Base-by-base conservation (phyloP, 306 rosid genomes). In the Lagenaria siceraria region DNA sequence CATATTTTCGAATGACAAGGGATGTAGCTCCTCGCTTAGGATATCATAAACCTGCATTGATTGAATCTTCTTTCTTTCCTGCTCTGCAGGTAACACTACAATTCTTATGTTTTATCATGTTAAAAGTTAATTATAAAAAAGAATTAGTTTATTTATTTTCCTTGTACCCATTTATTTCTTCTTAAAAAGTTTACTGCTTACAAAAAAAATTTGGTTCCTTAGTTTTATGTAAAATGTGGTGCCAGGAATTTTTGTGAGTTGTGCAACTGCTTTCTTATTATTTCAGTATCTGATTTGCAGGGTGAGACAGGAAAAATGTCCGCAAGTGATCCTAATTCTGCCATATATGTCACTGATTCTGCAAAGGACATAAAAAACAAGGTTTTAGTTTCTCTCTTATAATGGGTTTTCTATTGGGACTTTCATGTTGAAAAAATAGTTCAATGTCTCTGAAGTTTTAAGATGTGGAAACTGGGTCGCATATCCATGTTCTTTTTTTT, bases 261-360 rank as follows among this genome's bases (percentile, higher is more conserved):
- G 24, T 18, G 9, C 27, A 29, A 31, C 19, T 18, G 6, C 48
- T 29, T 73, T 73, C 29, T 49, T 52, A 51, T 51, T 51, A 49
- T 71, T 8, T 18, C 58, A 15, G 38, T 9, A 31, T 51, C 27
- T 52, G 27, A 73, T 73, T 29, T 88, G 88, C 92, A 95, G 96
- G 99, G 99, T 48, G 97, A 95, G 82, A 87, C 88, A 1, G 97
- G 99, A 54, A 95, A 92, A 83, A 92, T 95, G 99, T 95, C 99
- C 3, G 97, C 99, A 21, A 92, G 97, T 87, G 99, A 92, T 84
- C 97, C 99, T 63, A 95, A 87, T 82, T 95, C 99, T 59, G 99
- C 97, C 63, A 95, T 95, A 80, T 95, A 95, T 62, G 99, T 95
- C 80, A 95, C 97, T 74, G 99, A 90, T 88, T 89, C 97, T 35